Evolutionary conservation across 2,329 filamentous ascomycete species (phyloP).

Genomic region (Pseudovirgaria hyperparasitica): DNA sequence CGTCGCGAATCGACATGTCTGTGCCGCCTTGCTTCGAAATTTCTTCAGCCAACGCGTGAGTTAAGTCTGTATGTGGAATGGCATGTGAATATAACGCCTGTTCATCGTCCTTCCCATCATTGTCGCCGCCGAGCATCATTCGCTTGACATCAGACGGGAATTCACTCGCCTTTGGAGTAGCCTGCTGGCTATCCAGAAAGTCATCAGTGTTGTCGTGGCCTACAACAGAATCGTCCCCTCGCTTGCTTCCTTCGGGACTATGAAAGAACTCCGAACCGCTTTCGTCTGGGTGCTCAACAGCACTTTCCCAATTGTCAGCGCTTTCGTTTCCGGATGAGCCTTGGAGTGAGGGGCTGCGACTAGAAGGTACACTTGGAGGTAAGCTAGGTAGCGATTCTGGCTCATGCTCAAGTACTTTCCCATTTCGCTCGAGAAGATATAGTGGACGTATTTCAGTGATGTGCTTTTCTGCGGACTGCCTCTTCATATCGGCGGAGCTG

Average conservation of each 20-base stretch:
- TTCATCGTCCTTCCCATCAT: too few relatives aligned
- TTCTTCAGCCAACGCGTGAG: too few relatives aligned
- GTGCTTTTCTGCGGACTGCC: too few relatives aligned
- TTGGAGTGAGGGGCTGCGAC: slow-evolving; percentile 18
- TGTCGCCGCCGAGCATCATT: too few relatives aligned
- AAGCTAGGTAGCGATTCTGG: slow-evolving; percentile 39
- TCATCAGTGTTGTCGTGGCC: slow-evolving; percentile 24
- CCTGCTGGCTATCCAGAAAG: slow-evolving; percentile 48
- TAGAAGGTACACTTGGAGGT: slow-evolving; percentile 31
- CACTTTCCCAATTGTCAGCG: slow-evolving; percentile 32
- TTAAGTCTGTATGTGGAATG: too few relatives aligned
- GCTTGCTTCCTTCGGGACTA: too few relatives aligned
- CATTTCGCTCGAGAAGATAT: slow-evolving; percentile 60
- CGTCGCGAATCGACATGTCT: too few relatives aligned
- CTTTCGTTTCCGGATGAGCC: slow-evolving; percentile 25
- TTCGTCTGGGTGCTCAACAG: slow-evolving; percentile 24
- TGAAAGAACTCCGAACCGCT: slow-evolving; percentile 11
- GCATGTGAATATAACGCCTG: too few relatives aligned
- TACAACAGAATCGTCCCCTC: slow-evolving; percentile 13
- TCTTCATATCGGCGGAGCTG: too few relatives aligned
- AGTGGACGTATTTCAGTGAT: slow-evolving; percentile 70
- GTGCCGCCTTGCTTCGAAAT: too few relatives aligned
- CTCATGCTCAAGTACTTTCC: slow-evolving; percentile 18
- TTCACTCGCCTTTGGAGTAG: slow-evolving; percentile 52
- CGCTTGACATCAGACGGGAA: slow-evolving; percentile 24